A percentile compares a stretch with the other conserved stretches of the same genome.
phyloP scores from a whole-genome alignment of 2,329 filamentous ascomycete species.

The Colletotrichum spaethianum region DNA sequence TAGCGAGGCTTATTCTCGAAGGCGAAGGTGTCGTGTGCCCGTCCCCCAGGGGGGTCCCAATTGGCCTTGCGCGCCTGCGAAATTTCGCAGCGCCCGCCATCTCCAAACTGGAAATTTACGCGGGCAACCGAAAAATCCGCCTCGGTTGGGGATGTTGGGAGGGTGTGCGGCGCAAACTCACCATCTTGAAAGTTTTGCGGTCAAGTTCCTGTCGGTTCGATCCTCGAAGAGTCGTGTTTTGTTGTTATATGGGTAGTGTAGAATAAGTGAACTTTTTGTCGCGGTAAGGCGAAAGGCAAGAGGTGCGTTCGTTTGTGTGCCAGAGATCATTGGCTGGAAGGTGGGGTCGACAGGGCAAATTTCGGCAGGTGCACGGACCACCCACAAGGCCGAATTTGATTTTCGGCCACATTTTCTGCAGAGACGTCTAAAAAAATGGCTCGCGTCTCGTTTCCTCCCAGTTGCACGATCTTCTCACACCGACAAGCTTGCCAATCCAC shows the following conservation, averaged over 20 bases:
- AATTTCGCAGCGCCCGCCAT: not conserved
- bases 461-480: slow-evolving; percentile 41
- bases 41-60: not conserved
- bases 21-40: not conserved
- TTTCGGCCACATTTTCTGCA: slow-evolving; percentile 32
- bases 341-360: slow-evolving; percentile 55
- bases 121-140: not conserved
- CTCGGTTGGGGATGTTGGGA: not conserved
- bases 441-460: not conserved
- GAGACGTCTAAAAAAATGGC: not conserved
- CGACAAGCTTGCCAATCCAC: slow-evolving; percentile 47
- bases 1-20: slow-evolving; percentile 35
- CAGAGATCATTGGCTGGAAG: slow-evolving; percentile 28
- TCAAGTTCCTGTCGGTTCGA: slow-evolving; percentile 70
- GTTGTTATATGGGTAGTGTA: slow-evolving; percentile 53
- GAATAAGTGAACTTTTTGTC: slow-evolving; percentile 46
- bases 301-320: slow-evolving; percentile 21
- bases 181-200: slow-evolving; percentile 71
- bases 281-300: slow-evolving; percentile 26
- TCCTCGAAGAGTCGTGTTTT: slow-evolving; percentile 74
- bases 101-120: not conserved
- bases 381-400: slow-evolving; percentile 53
- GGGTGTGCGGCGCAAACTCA: slow-evolving; percentile 55
- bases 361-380: slow-evolving; percentile 57
- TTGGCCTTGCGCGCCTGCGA: not conserved